Evolutionary conservation across 225 moss, liverwort and hornwort genomes (phyloP).

Genomic region (Rhytidiadelphus loreus): DNA sequence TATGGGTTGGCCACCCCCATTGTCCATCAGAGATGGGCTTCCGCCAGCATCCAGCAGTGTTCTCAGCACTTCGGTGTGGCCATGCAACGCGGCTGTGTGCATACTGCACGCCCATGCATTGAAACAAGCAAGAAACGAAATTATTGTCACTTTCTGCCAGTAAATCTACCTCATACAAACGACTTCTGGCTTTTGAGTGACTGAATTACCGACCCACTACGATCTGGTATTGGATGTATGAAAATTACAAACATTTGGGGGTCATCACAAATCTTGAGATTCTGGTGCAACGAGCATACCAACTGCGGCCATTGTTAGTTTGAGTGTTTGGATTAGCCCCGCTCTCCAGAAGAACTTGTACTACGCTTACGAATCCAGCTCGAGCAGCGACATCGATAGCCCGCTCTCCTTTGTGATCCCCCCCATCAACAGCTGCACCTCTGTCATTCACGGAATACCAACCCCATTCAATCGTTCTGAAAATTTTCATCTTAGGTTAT

Average conservation of each 20-base stretch:
- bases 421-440: slow-evolving; percentile 37
- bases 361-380: slow-evolving; percentile 28
- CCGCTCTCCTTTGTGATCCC: slow-evolving; percentile 45
- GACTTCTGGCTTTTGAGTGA: not conserved
- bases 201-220: not conserved
- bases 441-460: slow-evolving; percentile 3
- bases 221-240: not conserved
- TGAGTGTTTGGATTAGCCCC: slow-evolving; percentile 26
- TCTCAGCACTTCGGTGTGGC: slow-evolving; percentile 33
- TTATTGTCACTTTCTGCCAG: not conserved
- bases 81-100: slow-evolving; percentile 43
- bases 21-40: slow-evolving; percentile 17
- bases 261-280: not conserved
- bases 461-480: not conserved
- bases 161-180: not conserved
- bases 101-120: slow-evolving; percentile 16
- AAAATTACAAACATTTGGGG: not conserved
- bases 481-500: not conserved
- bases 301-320: slow-evolving; percentile 51
- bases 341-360: slow-evolving; percentile 20
- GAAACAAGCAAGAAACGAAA: not conserved
- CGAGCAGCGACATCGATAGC: slow-evolving; percentile 42
- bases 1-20: slow-evolving; percentile 33
- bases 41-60: slow-evolving; percentile 22
- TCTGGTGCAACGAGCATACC: slow-evolving; percentile 9